A percentile compares a stretch with the other conserved stretches of the same genome.
phyloP scores from a whole-genome alignment of 371 early-diverging fungal genomes.

The Apophysomyces trapeziformis region DNA sequence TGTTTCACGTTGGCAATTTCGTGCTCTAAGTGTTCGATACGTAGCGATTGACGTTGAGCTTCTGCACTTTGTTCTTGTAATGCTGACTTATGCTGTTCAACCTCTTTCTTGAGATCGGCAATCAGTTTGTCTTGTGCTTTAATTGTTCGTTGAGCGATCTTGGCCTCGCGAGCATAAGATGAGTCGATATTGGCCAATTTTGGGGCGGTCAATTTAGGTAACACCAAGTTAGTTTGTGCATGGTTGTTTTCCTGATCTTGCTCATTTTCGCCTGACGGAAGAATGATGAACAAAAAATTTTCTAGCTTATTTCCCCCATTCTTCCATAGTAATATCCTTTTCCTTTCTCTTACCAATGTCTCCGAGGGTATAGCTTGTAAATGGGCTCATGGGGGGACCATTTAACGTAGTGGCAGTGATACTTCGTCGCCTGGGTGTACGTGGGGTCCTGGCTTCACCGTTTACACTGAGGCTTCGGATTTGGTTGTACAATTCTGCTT shows the following conservation, averaged over 20 bases:
- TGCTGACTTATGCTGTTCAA: conserved; percentile 43
- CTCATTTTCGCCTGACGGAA: conserved; percentile 18
- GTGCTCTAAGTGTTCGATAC: conserved; percentile 55
- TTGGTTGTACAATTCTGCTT: conserved; percentile 54
- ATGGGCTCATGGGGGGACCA: conserved; percentile 33
- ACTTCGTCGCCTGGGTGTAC: conserved; percentile 49
- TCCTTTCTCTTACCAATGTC: conserved; percentile 36
- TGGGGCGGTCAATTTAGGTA: conserved; percentile 34
- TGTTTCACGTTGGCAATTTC: conserved; percentile 67
- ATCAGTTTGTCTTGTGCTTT: conserved; percentile 56
- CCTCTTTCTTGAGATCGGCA: conserved; percentile 43
- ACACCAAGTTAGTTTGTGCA: conserved; percentile 11
- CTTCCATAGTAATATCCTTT: too few relatives aligned
- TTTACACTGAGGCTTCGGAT: conserved; percentile 37
- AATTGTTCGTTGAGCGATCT: conserved; percentile 56
- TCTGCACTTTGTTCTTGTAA: conserved; percentile 45
- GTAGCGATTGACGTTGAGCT: conserved; percentile 46
- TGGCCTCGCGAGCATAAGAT: conserved; percentile 53
- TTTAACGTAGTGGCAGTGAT: conserved; percentile 34
- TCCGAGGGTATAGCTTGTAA: conserved; percentile 32
- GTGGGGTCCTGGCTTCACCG: conserved; percentile 48
- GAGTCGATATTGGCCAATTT: conserved; percentile 48
- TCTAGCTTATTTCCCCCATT: too few relatives aligned
- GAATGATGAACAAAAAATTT: not conserved
- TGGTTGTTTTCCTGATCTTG: conserved; percentile 2